These are phyloP conservation scores for Pichia nanzhaoensis DNA, from an alignment of 805 yeast species.

Conservation along the genomic window DNA sequence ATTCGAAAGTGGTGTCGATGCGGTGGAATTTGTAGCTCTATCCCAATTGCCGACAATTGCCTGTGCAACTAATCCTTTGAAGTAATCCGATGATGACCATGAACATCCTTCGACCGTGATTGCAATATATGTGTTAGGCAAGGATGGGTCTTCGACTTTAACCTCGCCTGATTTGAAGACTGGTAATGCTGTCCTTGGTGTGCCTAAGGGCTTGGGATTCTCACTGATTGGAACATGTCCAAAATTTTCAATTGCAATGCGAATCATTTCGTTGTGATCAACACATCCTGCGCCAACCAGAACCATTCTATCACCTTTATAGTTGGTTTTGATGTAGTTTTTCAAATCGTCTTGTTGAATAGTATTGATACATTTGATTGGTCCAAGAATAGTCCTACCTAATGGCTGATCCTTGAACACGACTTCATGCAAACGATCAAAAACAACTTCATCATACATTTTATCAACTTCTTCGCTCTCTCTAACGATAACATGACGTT, in stretches of 20 bases:
- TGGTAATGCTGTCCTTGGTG: conserved; percentile 67
- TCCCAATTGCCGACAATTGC: conserved; percentile 98
- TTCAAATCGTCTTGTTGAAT: conserved; percentile 72
- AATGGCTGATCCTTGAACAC: conserved; percentile 86
- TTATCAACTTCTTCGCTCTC: conserved; percentile 98
- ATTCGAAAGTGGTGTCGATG: conserved; percentile 75
- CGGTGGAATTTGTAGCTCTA: conserved; percentile 73
- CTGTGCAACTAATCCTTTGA: conserved; percentile 91
- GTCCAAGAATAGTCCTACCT: conserved; percentile 96
- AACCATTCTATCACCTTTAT: conserved; percentile 96
- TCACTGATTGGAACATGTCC: conserved; percentile 55
- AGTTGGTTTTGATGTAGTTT: conserved; percentile 75
- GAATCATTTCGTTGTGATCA: conserved; percentile 76
- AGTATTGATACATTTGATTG: conserved; percentile 77
- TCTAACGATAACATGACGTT: conserved; percentile 91
- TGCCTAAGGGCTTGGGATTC: conserved; percentile 63
- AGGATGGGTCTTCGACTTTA: conserved; percentile 69
- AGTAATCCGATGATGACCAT: conserved; percentile 94
- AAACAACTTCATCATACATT: conserved; percentile 97
- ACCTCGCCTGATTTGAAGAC: conserved; percentile 81
- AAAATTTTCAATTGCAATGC: conserved; percentile 68
- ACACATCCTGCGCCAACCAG: conserved; percentile 96
- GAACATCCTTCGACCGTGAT: conserved; percentile 96
- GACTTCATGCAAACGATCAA: conserved; percentile 92
- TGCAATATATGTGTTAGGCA: conserved; percentile 89